These are phyloP conservation scores for Sphaerosporella brunnea DNA, from an alignment of 495 filamentous ascomycete genomes.

Conservation along the genomic window DNA sequence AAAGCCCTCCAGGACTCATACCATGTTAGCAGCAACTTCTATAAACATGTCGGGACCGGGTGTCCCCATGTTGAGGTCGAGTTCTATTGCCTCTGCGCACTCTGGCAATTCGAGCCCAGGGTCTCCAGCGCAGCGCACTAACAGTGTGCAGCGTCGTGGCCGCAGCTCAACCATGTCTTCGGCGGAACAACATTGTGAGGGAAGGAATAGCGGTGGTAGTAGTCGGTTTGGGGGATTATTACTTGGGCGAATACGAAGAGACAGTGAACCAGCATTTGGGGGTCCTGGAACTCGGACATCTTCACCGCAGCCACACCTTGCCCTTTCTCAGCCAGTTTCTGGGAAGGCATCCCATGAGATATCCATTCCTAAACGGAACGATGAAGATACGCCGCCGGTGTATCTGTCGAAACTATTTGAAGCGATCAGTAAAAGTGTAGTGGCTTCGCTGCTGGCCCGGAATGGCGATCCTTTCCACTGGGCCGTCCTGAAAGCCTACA, in stretches of 20 bases:
- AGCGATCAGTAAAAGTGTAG: slow-evolving; percentile 53
- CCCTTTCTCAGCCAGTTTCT: slow-evolving; percentile 1
- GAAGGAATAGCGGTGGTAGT: slow-evolving; percentile 69
- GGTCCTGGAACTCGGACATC: slow-evolving; percentile 2
- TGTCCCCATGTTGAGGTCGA: slow-evolving; percentile 34
- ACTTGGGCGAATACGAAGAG: slow-evolving; percentile 28
- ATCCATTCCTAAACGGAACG: slow-evolving; percentile 60
- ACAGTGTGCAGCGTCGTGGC: slow-evolving; percentile 37
- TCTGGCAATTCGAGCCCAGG: slow-evolving; percentile 60
- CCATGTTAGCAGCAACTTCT: slow-evolving; percentile 19
- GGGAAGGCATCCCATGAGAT: slow-evolving; percentile 36
- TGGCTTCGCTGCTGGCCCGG: slow-evolving; percentile 68
- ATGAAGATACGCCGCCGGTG: slow-evolving; percentile 75
- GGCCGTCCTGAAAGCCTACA: slow-evolving; percentile 74
- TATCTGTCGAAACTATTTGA: slow-evolving; percentile 73
- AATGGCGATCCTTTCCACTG: slow-evolving; percentile 67
- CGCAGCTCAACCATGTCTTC: slow-evolving; percentile 87
- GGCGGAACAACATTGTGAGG: slow-evolving; percentile 36
- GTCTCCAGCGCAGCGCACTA: slow-evolving; percentile 20
- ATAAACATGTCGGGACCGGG: slow-evolving; percentile 18
- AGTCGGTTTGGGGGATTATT: slow-evolving; percentile 82
- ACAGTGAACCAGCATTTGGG: slow-evolving; percentile 22
- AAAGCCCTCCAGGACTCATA: slow-evolving; percentile 6
- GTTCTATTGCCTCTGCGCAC: slow-evolving; percentile 47
- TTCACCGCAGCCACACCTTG: slow-evolving; percentile 21